Percentiles rank a stretch among this genome's conserved stretches.
These are phyloP conservation scores for Avena eriantha DNA, from an alignment of 176 grass and related monocot genomes.

Conservation along the genomic window DNA sequence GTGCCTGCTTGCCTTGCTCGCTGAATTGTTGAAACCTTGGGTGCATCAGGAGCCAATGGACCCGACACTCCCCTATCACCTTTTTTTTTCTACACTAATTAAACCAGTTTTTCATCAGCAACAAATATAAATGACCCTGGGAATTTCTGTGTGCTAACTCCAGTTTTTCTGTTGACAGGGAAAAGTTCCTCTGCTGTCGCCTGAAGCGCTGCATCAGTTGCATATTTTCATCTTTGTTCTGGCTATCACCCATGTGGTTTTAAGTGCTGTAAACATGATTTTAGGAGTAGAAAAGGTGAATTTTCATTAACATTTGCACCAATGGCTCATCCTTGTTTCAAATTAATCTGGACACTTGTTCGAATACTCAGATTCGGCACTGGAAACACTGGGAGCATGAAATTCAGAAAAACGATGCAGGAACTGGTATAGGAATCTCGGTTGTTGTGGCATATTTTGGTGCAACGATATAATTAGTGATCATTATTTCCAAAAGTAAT, in stretches of 20 bases:
- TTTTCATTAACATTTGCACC: background rate
- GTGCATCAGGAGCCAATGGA: background rate
- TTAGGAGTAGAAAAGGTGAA: constrained; percentile 77
- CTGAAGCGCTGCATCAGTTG: constrained; percentile 85
- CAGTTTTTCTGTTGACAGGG: constrained; percentile 47
- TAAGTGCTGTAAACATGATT: constrained; percentile 86
- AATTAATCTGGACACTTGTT: background rate
- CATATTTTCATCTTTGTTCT: constrained; percentile 97
- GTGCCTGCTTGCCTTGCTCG: background rate
- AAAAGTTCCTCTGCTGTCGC: constrained; percentile 73
- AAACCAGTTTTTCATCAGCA: background rate
- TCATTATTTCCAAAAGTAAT: background rate
- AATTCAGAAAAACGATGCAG: constrained; percentile 60
- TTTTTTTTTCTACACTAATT: background rate
- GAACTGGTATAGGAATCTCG: constrained; percentile 59
- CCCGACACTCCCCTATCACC: background rate
- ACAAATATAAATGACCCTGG: background rate
- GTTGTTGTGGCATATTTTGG: constrained; percentile 21
- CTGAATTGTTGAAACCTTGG: background rate
- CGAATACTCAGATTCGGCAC: constrained; percentile 67
- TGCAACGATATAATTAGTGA: constrained; percentile 22
- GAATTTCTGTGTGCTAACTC: constrained; percentile 19
- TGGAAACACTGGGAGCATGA: constrained; percentile 90
- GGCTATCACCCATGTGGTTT: constrained; percentile 79
- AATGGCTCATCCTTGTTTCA: background rate